A percentile compares a stretch with the other conserved stretches of the same genome.
These are phyloP conservation scores for Lactifluus volemus DNA, from an alignment of 768 basidiomycete species.

Conservation along the genomic window DNA sequence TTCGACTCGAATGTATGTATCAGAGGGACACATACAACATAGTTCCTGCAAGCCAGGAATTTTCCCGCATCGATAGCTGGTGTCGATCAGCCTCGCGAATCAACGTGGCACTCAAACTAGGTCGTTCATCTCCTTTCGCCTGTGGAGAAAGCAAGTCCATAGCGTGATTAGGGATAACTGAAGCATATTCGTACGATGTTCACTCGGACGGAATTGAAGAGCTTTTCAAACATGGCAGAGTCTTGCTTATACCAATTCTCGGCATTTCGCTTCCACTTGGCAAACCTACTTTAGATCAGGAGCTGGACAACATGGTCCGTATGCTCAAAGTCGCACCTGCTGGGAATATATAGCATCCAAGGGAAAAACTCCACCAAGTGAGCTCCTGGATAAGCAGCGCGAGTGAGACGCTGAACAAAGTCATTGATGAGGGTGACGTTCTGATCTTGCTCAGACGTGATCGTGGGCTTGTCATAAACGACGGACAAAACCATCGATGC, in stretches of 20 bases:
- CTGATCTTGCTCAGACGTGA: conserved; percentile 17
- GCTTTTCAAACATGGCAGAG: conserved; percentile 10
- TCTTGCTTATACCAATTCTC: conserved; percentile 10
- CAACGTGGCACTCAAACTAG: conserved; percentile 10
- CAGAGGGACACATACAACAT: conserved; percentile 18
- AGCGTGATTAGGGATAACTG: background rate
- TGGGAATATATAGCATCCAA: conserved; percentile 17
- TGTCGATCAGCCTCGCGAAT: conserved; percentile 7
- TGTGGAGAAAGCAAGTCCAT: background rate
- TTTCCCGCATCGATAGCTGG: conserved; percentile 11
- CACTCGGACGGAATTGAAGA: conserved; percentile 7
- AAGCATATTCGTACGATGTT: background rate
- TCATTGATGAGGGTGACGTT: conserved; percentile 22
- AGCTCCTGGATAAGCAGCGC: conserved; percentile 30
- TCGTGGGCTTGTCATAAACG: conserved; percentile 21
- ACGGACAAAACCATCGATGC: conserved; percentile 26
- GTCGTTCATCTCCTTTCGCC: conserved; percentile 12
- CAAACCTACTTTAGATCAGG: conserved; percentile 10
- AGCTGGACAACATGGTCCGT: background rate
- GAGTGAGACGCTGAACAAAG: conserved; percentile 25
- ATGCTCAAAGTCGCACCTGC: background rate
- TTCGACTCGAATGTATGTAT: background rate
- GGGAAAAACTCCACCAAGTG: conserved; percentile 21
- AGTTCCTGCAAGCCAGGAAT: conserved; percentile 20
- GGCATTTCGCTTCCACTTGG: conserved; percentile 13